These are phyloP conservation scores for Aspergillus flavus DNA, from an alignment of 2,329 filamentous ascomycete genomes.

Conservation along the genomic window DNA sequence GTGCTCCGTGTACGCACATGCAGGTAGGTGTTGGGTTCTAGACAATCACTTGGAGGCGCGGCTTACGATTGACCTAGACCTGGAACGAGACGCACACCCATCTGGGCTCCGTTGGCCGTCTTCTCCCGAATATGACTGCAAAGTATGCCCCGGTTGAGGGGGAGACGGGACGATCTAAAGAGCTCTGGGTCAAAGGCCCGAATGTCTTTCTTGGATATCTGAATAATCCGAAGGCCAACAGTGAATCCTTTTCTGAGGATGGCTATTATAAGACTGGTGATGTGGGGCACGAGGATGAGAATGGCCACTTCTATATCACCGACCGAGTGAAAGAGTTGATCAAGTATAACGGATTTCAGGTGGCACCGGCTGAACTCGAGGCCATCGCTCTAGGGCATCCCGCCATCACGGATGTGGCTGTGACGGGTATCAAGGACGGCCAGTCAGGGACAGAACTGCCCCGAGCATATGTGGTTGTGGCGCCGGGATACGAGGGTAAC, in stretches of 20 bases:
- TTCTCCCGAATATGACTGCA: slow-evolving; percentile 22
- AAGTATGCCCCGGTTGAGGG: slow-evolving; percentile 10
- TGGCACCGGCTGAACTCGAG: slow-evolving; percentile 64
- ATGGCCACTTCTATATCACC: slow-evolving; percentile 78
- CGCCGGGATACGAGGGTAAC: too few species aligned
- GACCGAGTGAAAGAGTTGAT: slow-evolving; percentile 66
- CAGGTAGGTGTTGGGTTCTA: slow-evolving; percentile 8
- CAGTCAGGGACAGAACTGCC: slow-evolving; percentile 64
- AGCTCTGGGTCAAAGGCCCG: slow-evolving; percentile 63
- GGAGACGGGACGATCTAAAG: slow-evolving; percentile 19
- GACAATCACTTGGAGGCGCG: background rate
- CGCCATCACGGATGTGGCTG: slow-evolving; percentile 56
- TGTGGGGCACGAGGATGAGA: slow-evolving; percentile 68
- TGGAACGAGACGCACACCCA: slow-evolving; percentile 1
- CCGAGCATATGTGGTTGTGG: slow-evolving; percentile 13
- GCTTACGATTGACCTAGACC: background rate
- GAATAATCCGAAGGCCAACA: slow-evolving; percentile 69
- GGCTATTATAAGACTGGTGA: slow-evolving; percentile 83
- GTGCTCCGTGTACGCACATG: slow-evolving; percentile 16
- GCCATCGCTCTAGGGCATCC: slow-evolving; percentile 46
- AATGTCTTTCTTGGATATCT: slow-evolving; percentile 77
- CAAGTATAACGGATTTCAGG: slow-evolving; percentile 67
- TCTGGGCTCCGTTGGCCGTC: slow-evolving; percentile 16
- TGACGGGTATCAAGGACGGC: slow-evolving; percentile 58
- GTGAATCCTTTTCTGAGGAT: slow-evolving; percentile 67